These are phyloP conservation scores for Inga oerstediana DNA, from an alignment of 306 rosid genomes.

Conservation along the genomic window DNA sequence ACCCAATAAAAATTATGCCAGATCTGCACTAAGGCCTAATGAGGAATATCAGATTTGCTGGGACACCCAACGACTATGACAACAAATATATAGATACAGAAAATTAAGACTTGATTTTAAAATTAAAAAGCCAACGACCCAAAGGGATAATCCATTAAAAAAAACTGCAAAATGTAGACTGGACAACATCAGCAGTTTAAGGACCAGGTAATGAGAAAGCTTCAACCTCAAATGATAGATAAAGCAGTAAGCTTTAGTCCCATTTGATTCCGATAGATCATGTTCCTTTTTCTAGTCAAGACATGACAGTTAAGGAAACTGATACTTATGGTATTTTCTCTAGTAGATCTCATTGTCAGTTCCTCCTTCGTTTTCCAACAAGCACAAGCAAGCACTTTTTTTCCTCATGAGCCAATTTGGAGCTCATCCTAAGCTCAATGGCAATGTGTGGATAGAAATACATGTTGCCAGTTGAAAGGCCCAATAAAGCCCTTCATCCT, in stretches of 20 bases:
- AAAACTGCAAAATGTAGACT: background rate
- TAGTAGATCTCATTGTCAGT: background rate
- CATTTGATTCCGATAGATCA: background rate
- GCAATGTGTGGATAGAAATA: background rate
- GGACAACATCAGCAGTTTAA: background rate
- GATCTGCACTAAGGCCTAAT: constrained; percentile 3
- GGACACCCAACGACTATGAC: background rate
- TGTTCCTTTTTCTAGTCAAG: background rate
- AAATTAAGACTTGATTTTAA: background rate
- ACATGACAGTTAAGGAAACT: background rate
- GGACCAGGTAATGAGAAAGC: background rate
- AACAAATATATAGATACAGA: background rate
- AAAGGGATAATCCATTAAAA: background rate
- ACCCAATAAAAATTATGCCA: constrained; percentile 12
- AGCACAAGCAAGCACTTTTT: background rate
- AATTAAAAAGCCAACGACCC: background rate
- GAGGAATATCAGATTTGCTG: background rate
- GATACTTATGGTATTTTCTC: background rate
- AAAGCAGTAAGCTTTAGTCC: background rate
- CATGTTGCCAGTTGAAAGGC: background rate
- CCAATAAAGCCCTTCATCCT: background rate
- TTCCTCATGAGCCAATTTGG: background rate
- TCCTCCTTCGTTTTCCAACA: background rate
- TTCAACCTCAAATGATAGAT: background rate
- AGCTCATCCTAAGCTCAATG: background rate